phyloP scores from a whole-genome alignment of 1,284 basidiomycete species.

The Rhodofomes roseus region DNA sequence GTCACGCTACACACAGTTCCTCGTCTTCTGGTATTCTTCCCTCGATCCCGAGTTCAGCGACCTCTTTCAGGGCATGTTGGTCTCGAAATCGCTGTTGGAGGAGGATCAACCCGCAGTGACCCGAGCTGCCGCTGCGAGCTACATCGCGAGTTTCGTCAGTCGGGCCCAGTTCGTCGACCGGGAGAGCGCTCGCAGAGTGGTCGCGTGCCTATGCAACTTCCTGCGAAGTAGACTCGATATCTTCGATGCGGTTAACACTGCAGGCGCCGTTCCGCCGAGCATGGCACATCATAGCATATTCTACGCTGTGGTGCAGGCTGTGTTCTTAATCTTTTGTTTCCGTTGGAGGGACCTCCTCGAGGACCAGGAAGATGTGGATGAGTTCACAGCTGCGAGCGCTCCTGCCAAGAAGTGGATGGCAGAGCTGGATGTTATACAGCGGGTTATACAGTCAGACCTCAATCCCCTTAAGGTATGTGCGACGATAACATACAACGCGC shows the following conservation, averaged over 20 bases:
- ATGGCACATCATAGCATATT: constrained; percentile 71
- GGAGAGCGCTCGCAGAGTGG: constrained; percentile 72
- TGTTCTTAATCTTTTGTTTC: constrained; percentile 98
- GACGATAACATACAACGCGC: constrained; percentile 5
- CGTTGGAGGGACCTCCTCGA: constrained; percentile 88
- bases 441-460: constrained; percentile 77
- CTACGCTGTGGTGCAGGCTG: constrained; percentile 91
- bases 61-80: constrained; percentile 89
- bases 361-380: constrained; percentile 49
- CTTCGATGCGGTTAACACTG: constrained; percentile 50
- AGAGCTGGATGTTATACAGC: constrained; percentile 77
- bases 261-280: constrained; percentile 33
- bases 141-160: constrained; percentile 91
- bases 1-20: constrained; percentile 96
- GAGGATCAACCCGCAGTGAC: constrained; percentile 64
- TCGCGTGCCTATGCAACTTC: constrained; percentile 83
- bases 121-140: constrained; percentile 86
- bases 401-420: constrained; percentile 75
- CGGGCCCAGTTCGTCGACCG: constrained; percentile 86
- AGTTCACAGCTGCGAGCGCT: constrained; percentile 28
- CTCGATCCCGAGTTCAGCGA: constrained; percentile 89
- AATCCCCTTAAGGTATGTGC: constrained; percentile 83
- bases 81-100: constrained; percentile 81
- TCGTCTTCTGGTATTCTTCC: constrained; percentile 94
- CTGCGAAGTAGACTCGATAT: constrained; percentile 74